Evolutionary conservation across 352 stramenopile genomes (phyloP).

Genomic region (Phytophthora pseudosyringae): DNA sequence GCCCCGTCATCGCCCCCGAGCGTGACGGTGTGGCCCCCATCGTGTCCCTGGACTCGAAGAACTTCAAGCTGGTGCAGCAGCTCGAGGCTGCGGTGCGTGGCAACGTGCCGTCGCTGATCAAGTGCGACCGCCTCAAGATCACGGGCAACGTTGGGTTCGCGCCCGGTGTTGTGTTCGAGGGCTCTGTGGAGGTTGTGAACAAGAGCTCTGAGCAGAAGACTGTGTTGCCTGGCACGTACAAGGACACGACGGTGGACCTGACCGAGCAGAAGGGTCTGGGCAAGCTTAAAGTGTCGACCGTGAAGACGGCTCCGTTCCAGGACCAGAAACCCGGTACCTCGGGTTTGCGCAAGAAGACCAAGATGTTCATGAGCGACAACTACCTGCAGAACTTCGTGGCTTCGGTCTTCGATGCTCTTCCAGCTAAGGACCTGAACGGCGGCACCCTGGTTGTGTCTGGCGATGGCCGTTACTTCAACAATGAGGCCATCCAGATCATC

Average conservation of each 20-base stretch:
- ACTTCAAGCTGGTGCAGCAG: slow-evolving; percentile 98
- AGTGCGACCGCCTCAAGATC: slow-evolving; percentile 96
- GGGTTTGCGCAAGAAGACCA: slow-evolving; percentile 99
- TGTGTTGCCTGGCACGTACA: slow-evolving; percentile 93
- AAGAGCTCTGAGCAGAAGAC: slow-evolving; percentile 96
- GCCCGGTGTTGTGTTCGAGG: slow-evolving; percentile 92
- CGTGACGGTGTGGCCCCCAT: slow-evolving; percentile 95
- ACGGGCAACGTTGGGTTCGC: slow-evolving; percentile 95
- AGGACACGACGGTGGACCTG: slow-evolving; percentile 96
- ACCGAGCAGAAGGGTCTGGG: slow-evolving; percentile 93
- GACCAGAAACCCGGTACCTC: slow-evolving; percentile 98
- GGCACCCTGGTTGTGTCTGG: slow-evolving; percentile 97
- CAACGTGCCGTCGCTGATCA: slow-evolving; percentile 96
- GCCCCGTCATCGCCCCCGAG: slow-evolving; percentile 95
- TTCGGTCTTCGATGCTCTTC: slow-evolving; percentile 96
- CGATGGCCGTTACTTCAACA: slow-evolving; percentile 94
- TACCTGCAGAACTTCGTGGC: slow-evolving; percentile 99
- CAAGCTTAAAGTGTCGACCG: slow-evolving; percentile 81
- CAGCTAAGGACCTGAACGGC: slow-evolving; percentile 93
- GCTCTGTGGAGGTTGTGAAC: slow-evolving; percentile 95
- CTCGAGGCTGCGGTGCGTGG: slow-evolving; percentile 93
- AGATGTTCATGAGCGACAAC: slow-evolving; percentile 97
- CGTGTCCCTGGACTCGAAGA: slow-evolving; percentile 96
- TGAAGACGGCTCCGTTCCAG: slow-evolving; percentile 92
- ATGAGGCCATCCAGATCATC: slow-evolving; percentile 97